Conservation (phyloP, 306 rosid species). For the Cicer judaicum region DNA sequence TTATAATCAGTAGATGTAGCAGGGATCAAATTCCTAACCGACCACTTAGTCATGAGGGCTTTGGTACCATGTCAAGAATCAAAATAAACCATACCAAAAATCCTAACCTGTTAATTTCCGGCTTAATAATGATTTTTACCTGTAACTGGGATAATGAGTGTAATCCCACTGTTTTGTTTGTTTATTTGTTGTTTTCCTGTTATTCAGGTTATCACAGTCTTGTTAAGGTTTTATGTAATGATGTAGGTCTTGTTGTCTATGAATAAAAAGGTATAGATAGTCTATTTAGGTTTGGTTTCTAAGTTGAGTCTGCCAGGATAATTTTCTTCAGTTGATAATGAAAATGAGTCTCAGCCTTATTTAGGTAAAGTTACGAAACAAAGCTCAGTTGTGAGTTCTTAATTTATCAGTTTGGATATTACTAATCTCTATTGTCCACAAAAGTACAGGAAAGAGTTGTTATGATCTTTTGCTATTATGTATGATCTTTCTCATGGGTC, state of each 20-base stretch:
- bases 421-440: background rate
- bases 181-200: background rate
- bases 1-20: background rate
- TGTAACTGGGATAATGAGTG: background rate
- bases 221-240: conserved; percentile 2
- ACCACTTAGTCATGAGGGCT: background rate
- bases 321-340: conserved; percentile 13
- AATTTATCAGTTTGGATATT: conserved; percentile 15
- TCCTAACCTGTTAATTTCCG: background rate
- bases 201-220: conserved; percentile 1
- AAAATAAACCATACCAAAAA: background rate
- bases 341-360: background rate
- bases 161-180: conserved; percentile 5
- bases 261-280: background rate
- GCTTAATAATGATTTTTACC: conserved; percentile 4
- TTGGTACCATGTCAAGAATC: background rate
- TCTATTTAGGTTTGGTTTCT: conserved; percentile 11
- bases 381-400: conserved; percentile 6
- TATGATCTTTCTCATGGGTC: conserved; percentile 20
- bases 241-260: background rate
- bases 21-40: background rate
- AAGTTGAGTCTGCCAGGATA: conserved; percentile 14
- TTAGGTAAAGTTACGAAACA: background rate
- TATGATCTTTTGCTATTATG: conserved; percentile 8
- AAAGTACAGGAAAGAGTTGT: conserved; percentile 7